Conservation (phyloP, 345 rosid species). For the Euphorbia tirucalli region DNA sequence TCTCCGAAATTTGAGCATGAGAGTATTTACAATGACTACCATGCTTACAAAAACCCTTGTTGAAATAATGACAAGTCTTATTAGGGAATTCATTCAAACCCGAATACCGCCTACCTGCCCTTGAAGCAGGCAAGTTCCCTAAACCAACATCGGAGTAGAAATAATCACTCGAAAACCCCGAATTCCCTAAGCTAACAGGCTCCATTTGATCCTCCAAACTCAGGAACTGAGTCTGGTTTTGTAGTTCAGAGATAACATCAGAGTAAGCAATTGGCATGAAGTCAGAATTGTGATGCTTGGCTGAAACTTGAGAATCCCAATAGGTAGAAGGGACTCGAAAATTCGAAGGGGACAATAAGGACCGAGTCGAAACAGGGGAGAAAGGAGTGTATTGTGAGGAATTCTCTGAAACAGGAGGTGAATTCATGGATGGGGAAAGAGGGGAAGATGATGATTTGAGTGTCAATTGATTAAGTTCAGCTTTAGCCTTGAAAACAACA, state of each 20-base stretch:
- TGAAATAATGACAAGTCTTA: slow-evolving; percentile 60
- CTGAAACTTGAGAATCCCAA: slow-evolving; percentile 29
- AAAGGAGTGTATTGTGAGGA: slow-evolving; percentile 26
- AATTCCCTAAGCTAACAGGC: slow-evolving; percentile 22
- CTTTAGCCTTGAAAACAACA: slow-evolving; percentile 38
- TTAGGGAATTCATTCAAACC: slow-evolving; percentile 34
- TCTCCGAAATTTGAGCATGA: slow-evolving; percentile 42
- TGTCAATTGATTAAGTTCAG: slow-evolving; percentile 38
- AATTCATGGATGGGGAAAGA: slow-evolving; percentile 21
- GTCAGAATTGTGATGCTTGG: slow-evolving; percentile 32
- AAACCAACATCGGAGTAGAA: slow-evolving; percentile 32
- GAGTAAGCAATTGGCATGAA: slow-evolving; percentile 18
- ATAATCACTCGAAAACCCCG: slow-evolving; percentile 35
- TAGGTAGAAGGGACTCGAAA: slow-evolving; percentile 25
- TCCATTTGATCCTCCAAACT: slow-evolving; percentile 46
- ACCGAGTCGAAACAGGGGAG: slow-evolving; percentile 22
- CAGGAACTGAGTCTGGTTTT: slow-evolving; percentile 38
- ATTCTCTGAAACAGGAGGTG: slow-evolving; percentile 20
- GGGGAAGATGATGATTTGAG: slow-evolving; percentile 30
- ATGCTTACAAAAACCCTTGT: slow-evolving; percentile 63
- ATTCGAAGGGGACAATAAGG: slow-evolving; percentile 17
- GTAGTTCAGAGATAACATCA: slow-evolving; percentile 32
- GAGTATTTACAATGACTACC: slow-evolving; percentile 58
- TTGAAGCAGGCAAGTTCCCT: slow-evolving; percentile 17
- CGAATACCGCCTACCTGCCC: slow-evolving; percentile 27